A percentile compares a stretch with the other conserved stretches of the same genome.
These are phyloP conservation scores for Entomortierella beljakovae DNA, from an alignment of 192 early-diverging fungal genomes.

Conservation along the genomic window DNA sequence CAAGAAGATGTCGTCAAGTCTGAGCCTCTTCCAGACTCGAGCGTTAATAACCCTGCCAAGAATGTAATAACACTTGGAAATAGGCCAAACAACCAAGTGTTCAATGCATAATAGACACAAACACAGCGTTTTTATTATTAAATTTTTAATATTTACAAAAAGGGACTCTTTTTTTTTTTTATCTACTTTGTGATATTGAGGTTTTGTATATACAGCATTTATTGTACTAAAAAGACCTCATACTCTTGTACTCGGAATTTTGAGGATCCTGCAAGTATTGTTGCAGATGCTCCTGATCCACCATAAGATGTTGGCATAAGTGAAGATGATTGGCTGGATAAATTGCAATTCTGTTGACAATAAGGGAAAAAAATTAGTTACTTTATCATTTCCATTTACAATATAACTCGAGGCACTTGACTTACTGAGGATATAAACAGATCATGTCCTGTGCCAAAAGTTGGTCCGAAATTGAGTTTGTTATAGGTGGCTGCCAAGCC, in stretches of 20 bases:
- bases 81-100: too few species aligned
- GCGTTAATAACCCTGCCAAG: too few species aligned
- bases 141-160: too few species aligned
- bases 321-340: constrained; percentile 32
- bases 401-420: not conserved
- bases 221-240: constrained; percentile 48
- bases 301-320: constrained; percentile 39
- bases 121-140: too few species aligned
- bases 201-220: constrained; percentile 9
- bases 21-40: too few species aligned
- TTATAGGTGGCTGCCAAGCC: constrained; percentile 41
- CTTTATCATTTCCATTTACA: not conserved
- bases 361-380: not conserved
- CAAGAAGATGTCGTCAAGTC: too few species aligned
- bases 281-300: constrained; percentile 27
- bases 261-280: constrained; percentile 33
- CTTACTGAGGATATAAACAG: constrained; percentile 45
- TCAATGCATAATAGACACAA: too few species aligned
- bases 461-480: constrained; percentile 46
- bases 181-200: too few species aligned
- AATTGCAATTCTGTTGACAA: constrained; percentile 32
- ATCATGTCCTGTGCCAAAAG: constrained; percentile 48
- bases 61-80: too few species aligned
- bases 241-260: constrained; percentile 45
- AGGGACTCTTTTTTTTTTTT: too few species aligned